These are phyloP conservation scores for Zygotorulaspora danielsina DNA, from an alignment of 805 yeast species.

Conservation along the genomic window DNA sequence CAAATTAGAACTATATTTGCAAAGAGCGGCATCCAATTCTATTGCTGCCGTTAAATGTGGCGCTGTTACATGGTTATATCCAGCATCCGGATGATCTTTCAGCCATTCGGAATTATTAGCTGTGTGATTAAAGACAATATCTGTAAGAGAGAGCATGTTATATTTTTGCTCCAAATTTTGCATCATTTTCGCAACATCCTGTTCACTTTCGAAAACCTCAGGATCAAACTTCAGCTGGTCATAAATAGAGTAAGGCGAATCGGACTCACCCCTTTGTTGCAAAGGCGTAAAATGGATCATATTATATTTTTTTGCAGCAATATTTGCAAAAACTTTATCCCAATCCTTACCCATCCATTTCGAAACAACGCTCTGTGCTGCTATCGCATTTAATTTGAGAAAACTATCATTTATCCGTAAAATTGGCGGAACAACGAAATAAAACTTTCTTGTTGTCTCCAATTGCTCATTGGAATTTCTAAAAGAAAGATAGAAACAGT, in stretches of 20 bases:
- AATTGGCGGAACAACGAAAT: conserved; percentile 78
- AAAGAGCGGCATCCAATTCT: conserved; percentile 67
- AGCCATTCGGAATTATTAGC: conserved; percentile 89
- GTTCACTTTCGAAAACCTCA: conserved; percentile 48
- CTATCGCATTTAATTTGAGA: conserved; percentile 71
- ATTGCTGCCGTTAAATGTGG: conserved; percentile 85
- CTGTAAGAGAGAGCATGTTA: conserved; percentile 74
- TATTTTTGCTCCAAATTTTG: conserved; percentile 47
- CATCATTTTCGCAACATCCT: conserved; percentile 53
- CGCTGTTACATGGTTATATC: conserved; percentile 80
- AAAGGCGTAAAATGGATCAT: conserved; percentile 96
- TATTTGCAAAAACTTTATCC: conserved; percentile 58
- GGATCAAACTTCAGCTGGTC: conserved; percentile 83
- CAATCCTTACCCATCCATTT: conserved; percentile 88
- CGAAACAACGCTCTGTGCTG: conserved; percentile 79
- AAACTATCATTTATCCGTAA: conserved; percentile 52
- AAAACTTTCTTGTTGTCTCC: conserved; percentile 54
- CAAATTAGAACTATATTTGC: conserved; percentile 60
- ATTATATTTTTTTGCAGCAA: conserved; percentile 78
- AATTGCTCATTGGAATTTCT: conserved; percentile 36
- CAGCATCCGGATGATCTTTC: conserved; percentile 80
- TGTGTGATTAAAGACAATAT: conserved; percentile 91
- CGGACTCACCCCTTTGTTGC: conserved; percentile 81
- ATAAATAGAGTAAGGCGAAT: conserved; percentile 88
- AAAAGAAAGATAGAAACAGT: conserved; percentile 66